A percentile compares a stretch with the other conserved stretches of the same genome.
Conservation (phyloP, 2,329 filamentous ascomycete genomes). For the Madurella mycetomatis region DNA sequence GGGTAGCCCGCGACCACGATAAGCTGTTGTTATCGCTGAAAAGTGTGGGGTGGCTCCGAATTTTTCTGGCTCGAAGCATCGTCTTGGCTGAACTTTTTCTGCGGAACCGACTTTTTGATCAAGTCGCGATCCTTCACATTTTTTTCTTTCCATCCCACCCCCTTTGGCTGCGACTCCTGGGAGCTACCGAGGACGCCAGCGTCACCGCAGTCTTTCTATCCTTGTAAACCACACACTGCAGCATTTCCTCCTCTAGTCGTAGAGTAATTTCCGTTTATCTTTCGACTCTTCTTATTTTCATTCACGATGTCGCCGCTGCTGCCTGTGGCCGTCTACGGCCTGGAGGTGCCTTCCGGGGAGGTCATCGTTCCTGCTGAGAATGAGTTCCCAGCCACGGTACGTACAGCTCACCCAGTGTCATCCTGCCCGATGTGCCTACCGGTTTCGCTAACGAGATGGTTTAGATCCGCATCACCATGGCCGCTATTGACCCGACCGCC, state of each 20-base stretch:
- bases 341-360: slow-evolving; percentile 83
- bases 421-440: background rate
- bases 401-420: slow-evolving; percentile 33
- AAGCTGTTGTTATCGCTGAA: slow-evolving; percentile 14
- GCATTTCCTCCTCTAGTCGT: slow-evolving; percentile 3
- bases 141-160: slow-evolving; percentile 1
- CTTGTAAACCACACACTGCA: slow-evolving; percentile 1
- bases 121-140: background rate
- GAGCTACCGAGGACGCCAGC: background rate
- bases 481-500: slow-evolving; percentile 87
- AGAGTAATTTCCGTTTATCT: background rate
- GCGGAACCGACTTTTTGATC: slow-evolving; percentile 15
- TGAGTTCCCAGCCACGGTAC: slow-evolving; percentile 79
- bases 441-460: slow-evolving; percentile 28
- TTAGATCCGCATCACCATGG: slow-evolving; percentile 97
- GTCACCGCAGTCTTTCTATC: background rate
- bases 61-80: slow-evolving; percentile 18
- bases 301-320: slow-evolving; percentile 50
- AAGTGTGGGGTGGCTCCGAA: slow-evolving; percentile 13
- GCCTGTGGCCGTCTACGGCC: slow-evolving; percentile 81
- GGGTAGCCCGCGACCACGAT: slow-evolving; percentile 19
- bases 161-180: background rate
- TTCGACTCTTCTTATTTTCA: background rate
- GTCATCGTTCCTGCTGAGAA: slow-evolving; percentile 73
- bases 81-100: slow-evolving; percentile 18